Evolutionary conservation across 1,284 basidiomycete genomes (phyloP).

Genomic region (Ceratobasidium sp.): DNA sequence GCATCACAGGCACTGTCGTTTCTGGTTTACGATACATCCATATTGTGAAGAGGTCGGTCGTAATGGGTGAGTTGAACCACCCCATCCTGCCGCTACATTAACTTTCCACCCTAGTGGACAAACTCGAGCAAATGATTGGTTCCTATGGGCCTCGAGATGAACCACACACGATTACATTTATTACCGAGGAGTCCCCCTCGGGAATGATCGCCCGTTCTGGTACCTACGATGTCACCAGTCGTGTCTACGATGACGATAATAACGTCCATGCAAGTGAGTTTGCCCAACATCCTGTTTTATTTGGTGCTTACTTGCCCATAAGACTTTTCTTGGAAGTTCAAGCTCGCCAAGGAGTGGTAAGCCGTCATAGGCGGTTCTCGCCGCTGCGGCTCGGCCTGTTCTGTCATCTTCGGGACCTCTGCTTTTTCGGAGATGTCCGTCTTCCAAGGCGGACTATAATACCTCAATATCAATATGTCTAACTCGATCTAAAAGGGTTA

Average conservation of each 20-base stretch:
- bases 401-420: background rate
- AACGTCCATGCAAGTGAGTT: conserved; percentile 77
- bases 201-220: conserved; percentile 86
- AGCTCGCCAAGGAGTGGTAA: conserved; percentile 82
- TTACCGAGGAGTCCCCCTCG: conserved; percentile 81
- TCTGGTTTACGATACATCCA: conserved; percentile 89
- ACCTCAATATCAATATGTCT: background rate
- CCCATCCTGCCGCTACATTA: background rate
- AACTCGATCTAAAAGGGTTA: background rate
- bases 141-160: conserved; percentile 81
- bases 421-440: background rate
- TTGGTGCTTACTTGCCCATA: conserved; percentile 3
- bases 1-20: conserved; percentile 86
- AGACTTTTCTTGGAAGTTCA: conserved; percentile 89
- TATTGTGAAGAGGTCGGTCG: conserved; percentile 79
- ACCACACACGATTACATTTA: conserved; percentile 77
- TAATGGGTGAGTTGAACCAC: conserved; percentile 65
- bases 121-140: conserved; percentile 90
- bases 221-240: conserved; percentile 79
- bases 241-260: conserved; percentile 86
- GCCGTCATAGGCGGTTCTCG: background rate
- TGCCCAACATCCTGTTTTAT: background rate
- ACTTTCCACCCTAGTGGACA: conserved; percentile 71
- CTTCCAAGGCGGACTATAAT: background rate
- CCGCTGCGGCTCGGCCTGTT: too few species aligned